Evolutionary conservation across 2,329 filamentous ascomycete species (phyloP).

Genomic region (Grosmannia clavigera): DNA sequence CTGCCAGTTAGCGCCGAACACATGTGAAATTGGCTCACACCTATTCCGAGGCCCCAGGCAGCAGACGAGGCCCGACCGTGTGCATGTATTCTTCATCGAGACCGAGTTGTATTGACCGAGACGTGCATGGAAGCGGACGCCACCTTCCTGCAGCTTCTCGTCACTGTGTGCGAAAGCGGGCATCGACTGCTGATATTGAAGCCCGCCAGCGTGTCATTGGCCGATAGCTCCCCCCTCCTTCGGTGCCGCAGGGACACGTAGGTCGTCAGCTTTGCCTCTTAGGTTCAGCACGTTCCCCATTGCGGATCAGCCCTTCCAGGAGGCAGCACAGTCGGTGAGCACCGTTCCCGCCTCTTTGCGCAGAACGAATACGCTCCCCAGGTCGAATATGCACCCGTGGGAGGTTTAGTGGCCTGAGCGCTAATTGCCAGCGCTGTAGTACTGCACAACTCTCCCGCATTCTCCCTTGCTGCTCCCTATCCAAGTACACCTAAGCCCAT

Average conservation of each 20-base stretch:
- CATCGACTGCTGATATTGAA: neutral
- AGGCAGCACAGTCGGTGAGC: neutral
- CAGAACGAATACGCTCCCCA: no score
- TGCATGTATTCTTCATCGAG: neutral
- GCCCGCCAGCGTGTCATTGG: neutral
- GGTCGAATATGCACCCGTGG: no score
- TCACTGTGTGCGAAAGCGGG: neutral
- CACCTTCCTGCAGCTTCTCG: neutral
- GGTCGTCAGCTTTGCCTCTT: neutral
- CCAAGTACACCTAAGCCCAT: no score
- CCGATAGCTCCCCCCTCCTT: neutral
- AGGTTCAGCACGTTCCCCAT: neutral
- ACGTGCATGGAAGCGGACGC: neutral
- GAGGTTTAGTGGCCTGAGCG: neutral
- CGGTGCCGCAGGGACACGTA: neutral
- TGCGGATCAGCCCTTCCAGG: neutral
- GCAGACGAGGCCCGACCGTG: neutral
- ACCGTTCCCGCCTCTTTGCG: neutral
- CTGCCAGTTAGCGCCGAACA: neutral
- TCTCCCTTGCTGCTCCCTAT: no score
- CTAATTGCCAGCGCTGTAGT: neutral
- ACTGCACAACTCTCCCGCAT: no score
- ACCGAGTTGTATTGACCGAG: neutral
- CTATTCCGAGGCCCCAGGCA: neutral
- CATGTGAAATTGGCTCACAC: neutral